Evolutionary conservation across 371 early-diverging fungal species (phyloP).

Genomic region (Mortierella sp.): DNA sequence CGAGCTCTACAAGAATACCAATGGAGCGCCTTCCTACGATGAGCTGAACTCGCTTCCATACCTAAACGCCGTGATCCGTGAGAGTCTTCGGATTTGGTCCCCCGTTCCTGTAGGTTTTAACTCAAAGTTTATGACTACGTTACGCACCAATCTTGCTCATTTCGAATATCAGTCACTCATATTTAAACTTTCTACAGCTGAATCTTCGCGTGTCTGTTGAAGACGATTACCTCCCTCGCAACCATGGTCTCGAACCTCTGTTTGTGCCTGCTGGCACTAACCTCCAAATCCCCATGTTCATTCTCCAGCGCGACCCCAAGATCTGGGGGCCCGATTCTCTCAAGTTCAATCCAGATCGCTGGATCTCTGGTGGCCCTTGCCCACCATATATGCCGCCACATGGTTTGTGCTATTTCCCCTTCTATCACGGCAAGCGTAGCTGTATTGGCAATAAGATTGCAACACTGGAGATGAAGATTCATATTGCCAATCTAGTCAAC

Average conservation of each 20-base stretch:
- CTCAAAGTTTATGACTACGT: background rate
- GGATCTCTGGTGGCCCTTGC: slow-evolving; percentile 52
- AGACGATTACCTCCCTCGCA: slow-evolving; percentile 46
- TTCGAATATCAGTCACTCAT: background rate
- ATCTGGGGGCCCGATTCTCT: slow-evolving; percentile 73
- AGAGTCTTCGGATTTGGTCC: slow-evolving; percentile 55
- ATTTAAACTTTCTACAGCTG: slow-evolving; percentile 17
- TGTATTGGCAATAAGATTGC: slow-evolving; percentile 60
- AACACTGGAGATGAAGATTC: slow-evolving; percentile 59
- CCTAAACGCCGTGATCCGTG: slow-evolving; percentile 46
- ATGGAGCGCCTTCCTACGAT: slow-evolving; percentile 37
- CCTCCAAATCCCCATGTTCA: slow-evolving; percentile 60
- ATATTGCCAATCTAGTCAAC: slow-evolving; percentile 41
- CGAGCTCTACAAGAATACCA: slow-evolving; percentile 24
- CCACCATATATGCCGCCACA: slow-evolving; percentile 44
- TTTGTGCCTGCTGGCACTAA: slow-evolving; percentile 66
- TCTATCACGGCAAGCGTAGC: slow-evolving; percentile 60
- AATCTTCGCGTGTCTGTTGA: slow-evolving; percentile 48
- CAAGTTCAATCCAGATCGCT: slow-evolving; percentile 72
- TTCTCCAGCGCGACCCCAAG: slow-evolving; percentile 61
- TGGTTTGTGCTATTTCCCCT: slow-evolving; percentile 50
- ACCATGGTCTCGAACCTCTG: slow-evolving; percentile 38
- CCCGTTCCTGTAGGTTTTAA: slow-evolving; percentile 43
- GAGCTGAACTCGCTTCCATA: slow-evolving; percentile 41
- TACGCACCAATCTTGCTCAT: background rate